Evolutionary conservation across 2,329 filamentous ascomycete genomes (phyloP).

Genomic region (Alternaria alternata): DNA sequence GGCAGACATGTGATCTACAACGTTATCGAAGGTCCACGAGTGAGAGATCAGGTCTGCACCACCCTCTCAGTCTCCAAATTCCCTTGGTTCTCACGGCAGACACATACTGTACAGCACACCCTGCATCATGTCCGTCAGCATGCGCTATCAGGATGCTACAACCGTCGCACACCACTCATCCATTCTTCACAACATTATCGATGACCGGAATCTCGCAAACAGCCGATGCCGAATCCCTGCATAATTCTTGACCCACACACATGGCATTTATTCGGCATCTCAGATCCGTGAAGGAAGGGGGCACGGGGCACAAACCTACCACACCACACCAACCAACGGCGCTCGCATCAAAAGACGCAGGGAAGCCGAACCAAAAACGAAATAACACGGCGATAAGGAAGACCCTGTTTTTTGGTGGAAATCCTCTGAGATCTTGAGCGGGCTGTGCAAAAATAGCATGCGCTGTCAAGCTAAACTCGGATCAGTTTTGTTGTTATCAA

Average conservation of each 20-base stretch:
- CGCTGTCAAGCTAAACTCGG: neutral
- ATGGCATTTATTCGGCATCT: conserved; percentile 19
- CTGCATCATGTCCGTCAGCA: neutral
- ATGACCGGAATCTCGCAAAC: neutral
- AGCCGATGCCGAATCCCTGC: conserved; percentile 6
- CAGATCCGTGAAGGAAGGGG: conserved; percentile 9
- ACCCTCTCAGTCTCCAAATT: neutral
- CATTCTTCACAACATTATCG: neutral
- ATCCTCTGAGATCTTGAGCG: neutral
- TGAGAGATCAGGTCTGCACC: neutral
- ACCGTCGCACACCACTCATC: neutral
- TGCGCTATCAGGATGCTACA: neutral
- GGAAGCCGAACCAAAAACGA: conserved; percentile 3
- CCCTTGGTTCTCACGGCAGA: neutral
- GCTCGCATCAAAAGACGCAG: conserved; percentile 3
- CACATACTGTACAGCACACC: neutral
- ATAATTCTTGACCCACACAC: conserved; percentile 10
- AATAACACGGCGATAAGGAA: conserved; percentile 3
- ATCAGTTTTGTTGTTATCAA: neutral
- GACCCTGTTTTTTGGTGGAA: conserved; percentile 1
- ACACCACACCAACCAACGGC: conserved; percentile 8
- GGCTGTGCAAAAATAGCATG: conserved; percentile 4
- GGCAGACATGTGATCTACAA: neutral
- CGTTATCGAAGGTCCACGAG: neutral
- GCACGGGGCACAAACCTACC: conserved; percentile 3